These are phyloP conservation scores for Suhomyces panamericanus DNA, from an alignment of 1,139 yeast species.

Conservation along the genomic window DNA sequence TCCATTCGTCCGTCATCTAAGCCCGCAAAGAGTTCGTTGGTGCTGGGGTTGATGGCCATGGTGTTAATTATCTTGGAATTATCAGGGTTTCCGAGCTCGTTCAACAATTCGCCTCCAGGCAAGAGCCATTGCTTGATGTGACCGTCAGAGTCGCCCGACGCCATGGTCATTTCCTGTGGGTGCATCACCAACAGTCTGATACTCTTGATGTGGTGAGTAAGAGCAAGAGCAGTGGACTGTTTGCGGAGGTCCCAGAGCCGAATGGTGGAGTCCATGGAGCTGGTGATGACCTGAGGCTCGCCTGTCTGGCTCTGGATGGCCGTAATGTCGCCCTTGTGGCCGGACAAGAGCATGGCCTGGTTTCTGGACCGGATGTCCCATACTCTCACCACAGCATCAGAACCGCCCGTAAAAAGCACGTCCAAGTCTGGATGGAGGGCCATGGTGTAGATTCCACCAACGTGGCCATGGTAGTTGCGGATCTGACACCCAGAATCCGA, in stretches of 20 bases:
- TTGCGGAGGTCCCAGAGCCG: conserved; percentile 76
- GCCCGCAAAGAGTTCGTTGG: conserved; percentile 75
- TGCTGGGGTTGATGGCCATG: conserved; percentile 57
- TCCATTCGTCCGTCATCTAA: conserved; percentile 79
- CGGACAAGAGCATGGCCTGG: conserved; percentile 75
- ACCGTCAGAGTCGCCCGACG: conserved; percentile 77
- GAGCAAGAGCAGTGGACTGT: conserved; percentile 44
- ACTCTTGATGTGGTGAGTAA: conserved; percentile 85
- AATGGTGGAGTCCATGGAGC: conserved; percentile 83
- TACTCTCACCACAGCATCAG: conserved; percentile 82
- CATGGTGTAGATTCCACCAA: conserved; percentile 83
- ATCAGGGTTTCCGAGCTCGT: conserved; percentile 48
- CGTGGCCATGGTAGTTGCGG: conserved; percentile 90
- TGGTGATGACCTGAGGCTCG: conserved; percentile 84
- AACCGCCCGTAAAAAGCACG: conserved; percentile 83
- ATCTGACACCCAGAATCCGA: conserved; percentile 55
- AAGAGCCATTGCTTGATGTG: conserved; percentile 80
- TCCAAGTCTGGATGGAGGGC: conserved; percentile 87
- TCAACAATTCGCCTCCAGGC: conserved; percentile 69
- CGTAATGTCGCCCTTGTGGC: conserved; percentile 78
- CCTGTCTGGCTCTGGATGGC: conserved; percentile 64
- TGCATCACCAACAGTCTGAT: conserved; percentile 73
- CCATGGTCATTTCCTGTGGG: conserved; percentile 70
- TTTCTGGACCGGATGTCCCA: conserved; percentile 91
- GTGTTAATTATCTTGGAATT: conserved; percentile 62